Base-by-base conservation (phyloP, 1,284 basidiomycete genomes). In the Neonothopanus nambi region DNA sequence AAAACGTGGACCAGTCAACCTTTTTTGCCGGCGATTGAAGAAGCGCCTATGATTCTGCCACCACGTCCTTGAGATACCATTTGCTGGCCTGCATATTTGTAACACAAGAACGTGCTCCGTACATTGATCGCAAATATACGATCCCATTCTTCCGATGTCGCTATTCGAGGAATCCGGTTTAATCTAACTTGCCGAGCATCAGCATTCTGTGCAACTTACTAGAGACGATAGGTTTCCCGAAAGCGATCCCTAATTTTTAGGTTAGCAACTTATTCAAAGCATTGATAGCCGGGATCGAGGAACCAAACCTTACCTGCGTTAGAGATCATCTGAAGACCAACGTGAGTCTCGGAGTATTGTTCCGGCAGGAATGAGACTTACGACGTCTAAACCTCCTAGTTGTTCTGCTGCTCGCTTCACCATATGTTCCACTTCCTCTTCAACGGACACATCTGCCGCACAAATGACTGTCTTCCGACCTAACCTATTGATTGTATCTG, bases 41-140 rank as follows among this genome's bases (percentile, higher is more conserved):
- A 68, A 9, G 69, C 66, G 23, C 71, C 72, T 18, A 77, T 66
- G 3, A 77, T 68, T 30, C 71, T 58, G 4, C 75, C 75, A 9
- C 74, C 70, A 2, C 59, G 37, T 15, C 61, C 66, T 52, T 67
- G 68, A 45, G 59, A 57, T 53, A 71, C 66, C 63, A 67, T 63
- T 51, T 65, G 63, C 35, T 53, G 50, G 37, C 63, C 67, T 8
- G 64, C 67, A 23, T 63, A 64, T 57, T 68, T 64, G 52, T 70
- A 71, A 28, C 55, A 59, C 11, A 63, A 48, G 30, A 61, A 60
- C 11, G 48, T 58, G 55, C 67, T 43, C 20, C 52, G 44, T 24
- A 47, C 50, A 37, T 63, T 62, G 40, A 61, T 46, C 20, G 42
- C 30, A 15, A 56, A 40, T 5, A 58, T 46, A 4, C 41, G 17